These are phyloP conservation scores for Diaporthe sp. DNA, from an alignment of 2,329 filamentous ascomycete genomes.

Conservation along the genomic window DNA sequence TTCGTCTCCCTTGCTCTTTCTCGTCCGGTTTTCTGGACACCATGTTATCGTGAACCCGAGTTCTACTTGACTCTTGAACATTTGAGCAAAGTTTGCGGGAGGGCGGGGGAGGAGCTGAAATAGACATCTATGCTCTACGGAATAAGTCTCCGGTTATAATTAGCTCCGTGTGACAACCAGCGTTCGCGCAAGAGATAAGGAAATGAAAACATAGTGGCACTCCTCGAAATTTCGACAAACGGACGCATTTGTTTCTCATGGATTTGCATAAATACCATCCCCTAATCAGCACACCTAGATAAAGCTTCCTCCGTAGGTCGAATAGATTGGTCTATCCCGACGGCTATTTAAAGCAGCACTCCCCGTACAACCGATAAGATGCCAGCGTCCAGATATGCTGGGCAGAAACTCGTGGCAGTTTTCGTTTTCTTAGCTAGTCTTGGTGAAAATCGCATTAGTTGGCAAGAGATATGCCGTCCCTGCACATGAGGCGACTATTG, in stretches of 20 bases:
- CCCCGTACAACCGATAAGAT: too few species aligned
- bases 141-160: not conserved
- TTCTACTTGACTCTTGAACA: too few species aligned
- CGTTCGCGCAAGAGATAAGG: not conserved
- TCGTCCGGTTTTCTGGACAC: not conserved
- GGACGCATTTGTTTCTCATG: not conserved
- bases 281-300: not conserved
- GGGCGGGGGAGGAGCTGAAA: too few species aligned
- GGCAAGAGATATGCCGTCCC: not conserved
- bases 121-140: not conserved
- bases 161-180: not conserved
- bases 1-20: not conserved
- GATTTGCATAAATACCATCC: not conserved
- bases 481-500: not conserved
- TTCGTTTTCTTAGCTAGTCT: not conserved
- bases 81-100: not conserved
- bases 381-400: not conserved
- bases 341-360: not conserved
- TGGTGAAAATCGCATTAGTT: not conserved
- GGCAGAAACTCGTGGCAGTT: not conserved
- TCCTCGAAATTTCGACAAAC: not conserved
- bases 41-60: not conserved
- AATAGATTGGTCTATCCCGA: not conserved
- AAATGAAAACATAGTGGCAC: too few species aligned
- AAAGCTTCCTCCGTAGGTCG: not conserved